phyloP scores from a whole-genome alignment of 176 grass and related monocot genomes.

The Canna indica region DNA sequence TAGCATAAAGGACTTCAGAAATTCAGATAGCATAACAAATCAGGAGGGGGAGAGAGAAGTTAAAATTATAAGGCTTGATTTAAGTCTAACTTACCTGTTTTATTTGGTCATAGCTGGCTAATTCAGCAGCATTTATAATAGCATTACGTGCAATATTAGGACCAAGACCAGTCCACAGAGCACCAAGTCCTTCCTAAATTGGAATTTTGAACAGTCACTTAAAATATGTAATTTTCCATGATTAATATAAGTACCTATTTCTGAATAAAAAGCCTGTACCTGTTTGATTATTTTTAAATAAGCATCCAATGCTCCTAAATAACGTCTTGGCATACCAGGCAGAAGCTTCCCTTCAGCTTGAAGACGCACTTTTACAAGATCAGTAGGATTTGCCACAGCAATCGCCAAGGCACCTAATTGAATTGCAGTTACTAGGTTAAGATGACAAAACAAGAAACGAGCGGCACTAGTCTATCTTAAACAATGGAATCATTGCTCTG shows the following conservation, averaged over 20 bases:
- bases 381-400: conserved; percentile 74
- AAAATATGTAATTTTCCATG: neutral
- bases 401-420: conserved; percentile 82
- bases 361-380: conserved; percentile 90
- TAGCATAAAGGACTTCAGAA: neutral
- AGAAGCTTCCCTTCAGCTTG: conserved; percentile 81
- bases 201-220: neutral
- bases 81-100: conserved; percentile 52
- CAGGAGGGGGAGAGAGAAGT: neutral
- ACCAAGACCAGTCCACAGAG: conserved; percentile 70
- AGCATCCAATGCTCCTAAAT: conserved; percentile 66
- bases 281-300: conserved; percentile 70
- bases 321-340: conserved; percentile 56
- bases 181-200: conserved; percentile 57
- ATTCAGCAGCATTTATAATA: conserved; percentile 89
- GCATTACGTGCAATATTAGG: conserved; percentile 76
- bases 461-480: neutral
- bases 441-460: neutral
- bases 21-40: neutral
- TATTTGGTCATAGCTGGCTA: conserved; percentile 96
- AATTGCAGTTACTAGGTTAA: neutral
- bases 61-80: neutral
- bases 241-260: neutral
- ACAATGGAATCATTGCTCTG: conserved; percentile 6
- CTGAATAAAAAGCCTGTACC: conserved; percentile 14